A percentile compares a stretch with the other conserved stretches of the same genome.
These are phyloP conservation scores for Basipetospora chlamydospora DNA, from an alignment of 2,329 filamentous ascomycete genomes.

Conservation along the genomic window DNA sequence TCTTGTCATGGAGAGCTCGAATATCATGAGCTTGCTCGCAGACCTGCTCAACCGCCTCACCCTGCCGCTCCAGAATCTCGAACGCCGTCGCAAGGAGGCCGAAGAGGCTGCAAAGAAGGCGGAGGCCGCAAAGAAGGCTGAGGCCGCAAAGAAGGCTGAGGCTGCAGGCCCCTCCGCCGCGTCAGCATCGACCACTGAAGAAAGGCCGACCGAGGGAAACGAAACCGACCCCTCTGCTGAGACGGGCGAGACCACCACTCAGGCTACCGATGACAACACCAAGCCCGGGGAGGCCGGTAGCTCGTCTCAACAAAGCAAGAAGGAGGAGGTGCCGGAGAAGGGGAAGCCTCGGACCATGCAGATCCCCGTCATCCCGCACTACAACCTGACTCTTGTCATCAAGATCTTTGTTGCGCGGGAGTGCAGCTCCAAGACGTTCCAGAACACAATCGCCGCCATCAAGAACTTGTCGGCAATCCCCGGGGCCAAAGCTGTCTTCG, in stretches of 20 bases:
- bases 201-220: background rate
- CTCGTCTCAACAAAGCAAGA: conserved; percentile 16
- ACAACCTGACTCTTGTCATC: conserved; percentile 86
- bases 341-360: conserved; percentile 46
- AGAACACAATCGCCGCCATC: conserved; percentile 95
- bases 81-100: conserved; percentile 69
- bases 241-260: conserved; percentile 1
- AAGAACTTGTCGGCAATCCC: conserved; percentile 93
- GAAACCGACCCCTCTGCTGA: conserved; percentile 5
- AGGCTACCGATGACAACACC: conserved; percentile 14
- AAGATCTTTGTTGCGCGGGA: conserved; percentile 93
- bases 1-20: conserved; percentile 91
- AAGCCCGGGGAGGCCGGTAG: conserved; percentile 12
- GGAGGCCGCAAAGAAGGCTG: conserved; percentile 4
- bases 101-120: conserved; percentile 33
- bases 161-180: conserved; percentile 12
- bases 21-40: conserved; percentile 88
- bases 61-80: conserved; percentile 63
- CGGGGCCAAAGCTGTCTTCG: conserved; percentile 77
- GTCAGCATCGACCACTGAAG: no score
- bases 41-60: conserved; percentile 80
- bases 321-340: conserved; percentile 24
- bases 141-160: conserved; percentile 19
- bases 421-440: conserved; percentile 95
- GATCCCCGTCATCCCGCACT: conserved; percentile 72